Evolutionary conservation across 2,329 filamentous ascomycete species (phyloP).

Genomic region (Biscogniauxia mediterranea): DNA sequence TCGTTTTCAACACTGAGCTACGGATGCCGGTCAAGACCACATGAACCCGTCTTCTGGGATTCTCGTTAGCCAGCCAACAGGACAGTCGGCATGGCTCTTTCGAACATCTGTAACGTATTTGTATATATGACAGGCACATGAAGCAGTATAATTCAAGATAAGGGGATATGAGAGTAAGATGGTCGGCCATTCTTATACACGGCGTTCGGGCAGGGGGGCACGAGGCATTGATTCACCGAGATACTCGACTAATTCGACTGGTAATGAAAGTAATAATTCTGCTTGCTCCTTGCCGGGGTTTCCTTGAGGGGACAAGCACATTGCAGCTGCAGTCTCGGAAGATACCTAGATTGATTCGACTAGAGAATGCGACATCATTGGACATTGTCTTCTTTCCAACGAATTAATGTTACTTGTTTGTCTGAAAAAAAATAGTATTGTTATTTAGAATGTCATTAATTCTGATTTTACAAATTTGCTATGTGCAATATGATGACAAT

Average conservation of each 20-base stretch:
- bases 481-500: slow-evolving; percentile 2
- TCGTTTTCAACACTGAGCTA: slow-evolving; percentile 86
- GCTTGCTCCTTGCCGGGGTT: background rate
- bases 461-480: background rate
- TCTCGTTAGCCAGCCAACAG: background rate
- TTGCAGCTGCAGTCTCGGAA: no score
- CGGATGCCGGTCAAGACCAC: slow-evolving; percentile 36
- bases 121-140: slow-evolving; percentile 1
- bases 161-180: slow-evolving; percentile 7
- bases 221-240: slow-evolving; percentile 3
- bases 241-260: slow-evolving; percentile 17
- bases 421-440: background rate
- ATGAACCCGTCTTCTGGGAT: slow-evolving; percentile 8
- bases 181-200: slow-evolving; percentile 8
- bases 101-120: slow-evolving; percentile 2
- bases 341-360: no score
- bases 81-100: background rate
- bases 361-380: background rate
- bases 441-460: background rate
- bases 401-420: background rate
- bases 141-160: slow-evolving; percentile 7
- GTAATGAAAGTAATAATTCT: slow-evolving; percentile 12
- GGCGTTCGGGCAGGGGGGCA: slow-evolving; percentile 16
- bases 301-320: background rate
- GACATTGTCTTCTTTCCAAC: background rate